These are phyloP conservation scores for Cordyceps fumosorosea DNA, from an alignment of 2,329 filamentous ascomycete genomes.

Conservation along the genomic window DNA sequence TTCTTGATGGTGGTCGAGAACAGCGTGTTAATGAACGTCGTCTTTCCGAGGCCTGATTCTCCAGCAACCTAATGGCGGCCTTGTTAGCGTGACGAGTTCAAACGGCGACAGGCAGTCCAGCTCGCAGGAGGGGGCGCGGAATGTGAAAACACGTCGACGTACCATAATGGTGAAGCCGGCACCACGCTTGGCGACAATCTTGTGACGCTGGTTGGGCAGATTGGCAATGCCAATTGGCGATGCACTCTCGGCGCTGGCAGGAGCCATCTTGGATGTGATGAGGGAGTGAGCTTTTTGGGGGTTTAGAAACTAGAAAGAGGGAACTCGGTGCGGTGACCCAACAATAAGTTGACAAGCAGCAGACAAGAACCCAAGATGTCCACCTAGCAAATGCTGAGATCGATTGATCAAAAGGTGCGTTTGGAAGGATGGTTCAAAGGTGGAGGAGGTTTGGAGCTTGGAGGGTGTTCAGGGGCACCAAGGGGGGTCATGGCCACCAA, in stretches of 20 bases:
- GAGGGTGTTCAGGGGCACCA: conserved; percentile 14
- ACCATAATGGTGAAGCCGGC: conserved; percentile 99
- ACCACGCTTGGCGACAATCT: conserved; percentile 75
- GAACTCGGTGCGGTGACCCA: neutral
- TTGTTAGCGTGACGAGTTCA: conserved; percentile 10
- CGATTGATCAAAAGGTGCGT: conserved; percentile 13
- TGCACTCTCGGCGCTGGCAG: conserved; percentile 51
- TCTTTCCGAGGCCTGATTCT: conserved; percentile 98
- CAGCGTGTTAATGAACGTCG: conserved; percentile 99
- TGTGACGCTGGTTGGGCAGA: conserved; percentile 67
- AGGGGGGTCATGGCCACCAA: conserved; percentile 14
- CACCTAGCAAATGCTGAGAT: conserved; percentile 12
- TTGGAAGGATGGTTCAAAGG: conserved; percentile 12
- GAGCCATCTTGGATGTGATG: conserved; percentile 44
- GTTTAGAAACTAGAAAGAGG: neutral
- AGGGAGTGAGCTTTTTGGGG: conserved; percentile 13
- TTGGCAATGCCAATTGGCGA: conserved; percentile 70
- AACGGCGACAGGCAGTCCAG: neutral
- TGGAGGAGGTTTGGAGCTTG: conserved; percentile 14
- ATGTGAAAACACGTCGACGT: conserved; percentile 23
- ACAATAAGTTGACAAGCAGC: conserved; percentile 7
- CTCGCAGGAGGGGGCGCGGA: neutral
- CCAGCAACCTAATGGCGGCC: conserved; percentile 68
- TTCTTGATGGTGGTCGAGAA: conserved; percentile 99
- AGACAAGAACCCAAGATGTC: conserved; percentile 10